Base-by-base conservation (phyloP, 805 yeast genomes). In the Pichia cephalocereana region DNA sequence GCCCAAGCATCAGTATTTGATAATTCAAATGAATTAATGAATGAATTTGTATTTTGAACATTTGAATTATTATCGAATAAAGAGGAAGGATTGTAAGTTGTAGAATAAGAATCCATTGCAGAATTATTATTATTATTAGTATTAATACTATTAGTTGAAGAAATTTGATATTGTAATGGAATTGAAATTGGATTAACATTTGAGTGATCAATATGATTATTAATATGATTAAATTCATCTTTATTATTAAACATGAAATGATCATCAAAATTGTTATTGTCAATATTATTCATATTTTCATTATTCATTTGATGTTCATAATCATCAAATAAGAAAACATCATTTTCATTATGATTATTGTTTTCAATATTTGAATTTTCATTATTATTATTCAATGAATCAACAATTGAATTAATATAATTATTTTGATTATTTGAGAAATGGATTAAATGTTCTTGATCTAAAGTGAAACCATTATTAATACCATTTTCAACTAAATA, bases 401-500 rank as follows among this genome's bases (percentile, higher is more conserved):
- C 38, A 41, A 48, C 34, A 38, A 48, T 45, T 32, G 48, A 52
- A 38, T 49, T 43, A 31, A 52, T 44, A 36, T 44, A 48, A 37
- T 47, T 37, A 28, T 44, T 41, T 46, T 52, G 49, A 40, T 53
- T 51, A 27, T 51, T 46, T 18, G 58, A 41, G 19, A 59, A 49
- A 34, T 58, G 61, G 39, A 60, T 46, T 43, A 58, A 64, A 54
- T 65, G 68, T 53, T 72, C 75, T 50, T 75, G 79, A 56, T 74
- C 77, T 19, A 70, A 56, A 7, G 72, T 71, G 49, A 72, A 69
- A 15, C 80, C 80, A 46, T 58, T 61, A 18, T 41, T 23, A 19
- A 45, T 28, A 28, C 64, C 66, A 32, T 60, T 59, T 57, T 65
- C 59, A 48, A 63, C 46, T 39, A 63, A 40, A 38, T 51, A 49